Base-by-base conservation (phyloP, 2,329 filamentous ascomycete species). In the Fusarium chaquense region DNA sequence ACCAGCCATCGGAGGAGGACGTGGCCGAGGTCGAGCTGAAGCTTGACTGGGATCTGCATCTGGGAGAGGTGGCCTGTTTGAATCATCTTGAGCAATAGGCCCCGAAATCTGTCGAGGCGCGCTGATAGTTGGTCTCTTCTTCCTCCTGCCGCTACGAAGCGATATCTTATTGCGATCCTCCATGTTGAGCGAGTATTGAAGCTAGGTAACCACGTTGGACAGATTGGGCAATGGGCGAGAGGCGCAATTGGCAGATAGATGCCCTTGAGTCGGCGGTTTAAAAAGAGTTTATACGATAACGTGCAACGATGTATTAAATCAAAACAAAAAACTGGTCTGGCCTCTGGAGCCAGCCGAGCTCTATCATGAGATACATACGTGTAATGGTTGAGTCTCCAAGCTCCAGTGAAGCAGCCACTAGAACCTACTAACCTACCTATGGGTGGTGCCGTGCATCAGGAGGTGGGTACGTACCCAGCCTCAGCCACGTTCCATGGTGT, bases 151-250 rank as follows among this genome's bases (percentile, higher is more conserved):
- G 77, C 83, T 89, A 40, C 89, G 84, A 59, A 91, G 84, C 61
- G 89, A 91, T 71, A 89, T 87, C 78, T 86, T 88, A 77, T 83
- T 85, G 70, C 84, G 83, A 72, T 89, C 87, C 71, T 90, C 87
- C 16, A 90, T 90, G 72, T 60, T 75, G 76, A 47, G 62, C 60
- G 56, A 65, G 38, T 60, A 45, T 38, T 59, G 51, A 28, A 59
- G 40, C 44, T 47, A 44, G 40, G 44, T 38, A 40, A 47, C 46
- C 16, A 46, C 30, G 33, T 36, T n/a, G 18, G 57, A 54, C 49
- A 28, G 52, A 57, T 32, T 26, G 47, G 46, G 33, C 32, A 44
- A 45, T 22, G 15, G 11, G 28, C 11, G 32, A 28, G 43, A 62
- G 20, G 50, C 36, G 46, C 33, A 26, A 24, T 57, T 47, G 40